A percentile compares a stretch with the other conserved stretches of the same genome.
These are phyloP conservation scores for Peniophora sp. DNA, from an alignment of 1,284 basidiomycete genomes.

Conservation along the genomic window DNA sequence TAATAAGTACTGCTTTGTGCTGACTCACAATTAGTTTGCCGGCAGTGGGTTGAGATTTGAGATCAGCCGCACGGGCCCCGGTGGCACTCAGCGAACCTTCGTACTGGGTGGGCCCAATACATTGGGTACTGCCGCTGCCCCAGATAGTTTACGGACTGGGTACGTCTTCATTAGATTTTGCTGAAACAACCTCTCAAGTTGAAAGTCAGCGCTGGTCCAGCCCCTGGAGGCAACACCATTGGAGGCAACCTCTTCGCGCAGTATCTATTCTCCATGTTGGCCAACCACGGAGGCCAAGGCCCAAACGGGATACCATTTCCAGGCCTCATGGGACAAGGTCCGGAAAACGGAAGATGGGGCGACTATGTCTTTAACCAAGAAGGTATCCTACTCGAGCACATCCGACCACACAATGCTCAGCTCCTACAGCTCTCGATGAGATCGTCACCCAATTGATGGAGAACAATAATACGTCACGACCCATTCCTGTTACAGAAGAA, in stretches of 20 bases:
- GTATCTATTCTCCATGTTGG: constrained; percentile 57
- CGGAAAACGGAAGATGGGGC: constrained; percentile 53
- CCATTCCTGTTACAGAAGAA: constrained; percentile 70
- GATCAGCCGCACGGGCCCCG: constrained; percentile 26
- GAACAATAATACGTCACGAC: constrained; percentile 54
- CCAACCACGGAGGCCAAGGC: constrained; percentile 21
- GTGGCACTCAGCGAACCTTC: constrained; percentile 30
- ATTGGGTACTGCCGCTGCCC: constrained; percentile 11
- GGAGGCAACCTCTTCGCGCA: constrained; percentile 59
- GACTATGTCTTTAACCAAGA: constrained; percentile 82
- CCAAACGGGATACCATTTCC: constrained; percentile 30
- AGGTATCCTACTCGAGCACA: constrained; percentile 35
- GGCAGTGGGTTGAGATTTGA: constrained; percentile 28
- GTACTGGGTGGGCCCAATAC: constrained; percentile 34
- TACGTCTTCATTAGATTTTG: too few relatives aligned
- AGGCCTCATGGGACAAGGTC: constrained; percentile 28
- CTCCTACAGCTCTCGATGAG: constrained; percentile 57
- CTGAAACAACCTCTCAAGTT: not conserved
- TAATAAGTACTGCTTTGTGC: too few relatives aligned
- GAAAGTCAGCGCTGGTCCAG: not conserved
- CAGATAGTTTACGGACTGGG: constrained; percentile 8
- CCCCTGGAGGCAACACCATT: constrained; percentile 26
- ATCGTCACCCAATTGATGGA: constrained; percentile 76
- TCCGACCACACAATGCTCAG: not conserved
- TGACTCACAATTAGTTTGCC: too few relatives aligned